Evolutionary conservation across 192 early-diverging fungal genomes (phyloP).

Genomic region (Coemansia sp.): DNA sequence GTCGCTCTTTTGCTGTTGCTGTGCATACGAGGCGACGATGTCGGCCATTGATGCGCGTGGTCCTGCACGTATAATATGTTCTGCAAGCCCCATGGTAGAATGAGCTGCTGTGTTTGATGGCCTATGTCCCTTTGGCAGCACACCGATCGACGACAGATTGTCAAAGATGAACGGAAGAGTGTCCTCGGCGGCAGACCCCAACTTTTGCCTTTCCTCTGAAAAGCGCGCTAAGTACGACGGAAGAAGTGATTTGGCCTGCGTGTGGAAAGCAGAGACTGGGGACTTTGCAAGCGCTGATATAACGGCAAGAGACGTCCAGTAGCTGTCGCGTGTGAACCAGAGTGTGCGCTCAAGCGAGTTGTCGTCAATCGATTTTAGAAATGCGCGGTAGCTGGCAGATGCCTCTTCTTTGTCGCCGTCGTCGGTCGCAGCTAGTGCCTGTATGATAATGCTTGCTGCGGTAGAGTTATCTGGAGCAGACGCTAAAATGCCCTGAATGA

Average conservation of each 20-base stretch:
- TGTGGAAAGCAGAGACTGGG: conserved; percentile 10
- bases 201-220: conserved; percentile 23
- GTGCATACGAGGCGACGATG: conserved; percentile 22
- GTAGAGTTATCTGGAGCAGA: conserved; percentile 14
- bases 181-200: conserved; percentile 10
- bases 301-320: conserved; percentile 38
- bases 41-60: conserved; percentile 31
- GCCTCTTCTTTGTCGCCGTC: background rate
- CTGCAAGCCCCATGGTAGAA: conserved; percentile 42
- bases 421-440: conserved; percentile 15
- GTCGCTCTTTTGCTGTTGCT: conserved; percentile 15
- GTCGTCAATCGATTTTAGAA: conserved; percentile 1
- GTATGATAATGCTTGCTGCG: conserved; percentile 25
- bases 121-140: conserved; percentile 1
- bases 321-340: conserved; percentile 22
- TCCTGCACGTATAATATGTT: conserved; percentile 36
- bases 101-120: conserved; percentile 1
- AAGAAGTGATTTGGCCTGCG: conserved; percentile 24
- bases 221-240: conserved; percentile 28
- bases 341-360: conserved; percentile 15
- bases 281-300: conserved; percentile 21
- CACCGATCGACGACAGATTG: conserved; percentile 20
- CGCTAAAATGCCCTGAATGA: conserved; percentile 39
- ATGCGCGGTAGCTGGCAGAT: background rate
- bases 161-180: conserved; percentile 23